Evolutionary conservation across 352 stramenopile species (phyloP).

Genomic region (Phytophthora tentaculata): DNA sequence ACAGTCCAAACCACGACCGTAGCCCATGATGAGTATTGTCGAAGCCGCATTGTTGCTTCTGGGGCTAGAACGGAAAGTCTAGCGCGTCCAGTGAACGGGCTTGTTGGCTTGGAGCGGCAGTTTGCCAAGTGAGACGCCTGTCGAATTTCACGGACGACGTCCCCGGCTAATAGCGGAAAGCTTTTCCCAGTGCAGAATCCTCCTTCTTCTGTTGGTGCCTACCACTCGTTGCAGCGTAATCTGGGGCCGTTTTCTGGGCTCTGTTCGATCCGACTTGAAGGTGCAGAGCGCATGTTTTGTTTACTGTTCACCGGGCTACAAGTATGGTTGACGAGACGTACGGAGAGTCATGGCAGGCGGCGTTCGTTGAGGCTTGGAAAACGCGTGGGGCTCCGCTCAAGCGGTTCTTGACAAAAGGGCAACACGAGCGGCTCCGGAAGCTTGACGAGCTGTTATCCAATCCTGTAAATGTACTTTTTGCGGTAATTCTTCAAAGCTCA

Average conservation of each 20-base stretch:
- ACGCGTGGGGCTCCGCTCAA: conserved; percentile 6
- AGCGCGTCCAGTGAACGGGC: conserved; percentile 33
- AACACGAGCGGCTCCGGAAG: conserved; percentile 5
- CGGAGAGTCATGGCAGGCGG: conserved; percentile 16
- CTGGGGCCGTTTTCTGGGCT: background rate
- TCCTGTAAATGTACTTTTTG: background rate
- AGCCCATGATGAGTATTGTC: conserved; percentile 9
- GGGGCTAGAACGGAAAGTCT: background rate
- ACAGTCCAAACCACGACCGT: background rate
- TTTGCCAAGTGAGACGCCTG: conserved; percentile 31
- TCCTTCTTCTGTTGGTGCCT: conserved; percentile 4
- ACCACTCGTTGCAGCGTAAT: conserved; percentile 21
- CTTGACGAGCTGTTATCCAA: background rate
- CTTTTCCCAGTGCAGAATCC: conserved; percentile 4
- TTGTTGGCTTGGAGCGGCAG: conserved; percentile 41
- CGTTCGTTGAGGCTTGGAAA: conserved; percentile 22
- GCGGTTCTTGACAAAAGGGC: conserved; percentile 1
- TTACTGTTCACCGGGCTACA: background rate
- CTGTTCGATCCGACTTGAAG: conserved; percentile 24
- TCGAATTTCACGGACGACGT: background rate
- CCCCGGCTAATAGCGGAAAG: background rate
- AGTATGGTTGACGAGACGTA: conserved; percentile 2
- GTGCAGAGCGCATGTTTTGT: conserved; percentile 3
- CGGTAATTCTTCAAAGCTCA: too few relatives aligned
- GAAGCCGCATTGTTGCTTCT: conserved; percentile 12